These are phyloP conservation scores for Ascochyta pisi DNA, from an alignment of 2,329 filamentous ascomycete genomes.

Conservation along the genomic window DNA sequence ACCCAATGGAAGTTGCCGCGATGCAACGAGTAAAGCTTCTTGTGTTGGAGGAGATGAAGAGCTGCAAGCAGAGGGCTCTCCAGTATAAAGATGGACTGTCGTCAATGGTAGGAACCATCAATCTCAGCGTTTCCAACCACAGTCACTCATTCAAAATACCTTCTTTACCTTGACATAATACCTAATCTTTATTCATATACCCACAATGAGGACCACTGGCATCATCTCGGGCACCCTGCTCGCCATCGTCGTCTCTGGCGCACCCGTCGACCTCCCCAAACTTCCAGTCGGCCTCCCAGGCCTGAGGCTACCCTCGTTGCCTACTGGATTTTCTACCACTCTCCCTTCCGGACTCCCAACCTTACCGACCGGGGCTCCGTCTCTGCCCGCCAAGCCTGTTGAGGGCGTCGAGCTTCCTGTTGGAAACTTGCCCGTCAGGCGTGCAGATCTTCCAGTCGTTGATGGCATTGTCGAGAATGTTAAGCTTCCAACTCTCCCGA, in stretches of 20 bases:
- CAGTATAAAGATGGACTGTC: conserved; percentile 10
- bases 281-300: background rate
- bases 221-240: conserved; percentile 15
- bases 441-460: background rate
- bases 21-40: background rate
- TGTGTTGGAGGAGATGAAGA: conserved; percentile 7
- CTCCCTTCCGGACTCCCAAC: background rate
- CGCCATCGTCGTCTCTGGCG: conserved; percentile 11
- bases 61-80: background rate
- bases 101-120: background rate
- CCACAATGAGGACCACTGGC: conserved; percentile 12
- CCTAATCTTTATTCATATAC: conserved; percentile 3
- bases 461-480: background rate
- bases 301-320: background rate
- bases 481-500: background rate
- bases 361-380: background rate
- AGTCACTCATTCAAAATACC: conserved; percentile 13
- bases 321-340: background rate
- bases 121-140: conserved; percentile 8
- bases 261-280: conserved; percentile 9
- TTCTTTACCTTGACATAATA: conserved; percentile 3
- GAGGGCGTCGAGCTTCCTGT: background rate
- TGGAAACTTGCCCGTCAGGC: background rate
- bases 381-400: background rate
- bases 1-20: conserved; percentile 8